phyloP scores from a whole-genome alignment of 768 basidiomycete species.

The Rhizopogon rudus region DNA sequence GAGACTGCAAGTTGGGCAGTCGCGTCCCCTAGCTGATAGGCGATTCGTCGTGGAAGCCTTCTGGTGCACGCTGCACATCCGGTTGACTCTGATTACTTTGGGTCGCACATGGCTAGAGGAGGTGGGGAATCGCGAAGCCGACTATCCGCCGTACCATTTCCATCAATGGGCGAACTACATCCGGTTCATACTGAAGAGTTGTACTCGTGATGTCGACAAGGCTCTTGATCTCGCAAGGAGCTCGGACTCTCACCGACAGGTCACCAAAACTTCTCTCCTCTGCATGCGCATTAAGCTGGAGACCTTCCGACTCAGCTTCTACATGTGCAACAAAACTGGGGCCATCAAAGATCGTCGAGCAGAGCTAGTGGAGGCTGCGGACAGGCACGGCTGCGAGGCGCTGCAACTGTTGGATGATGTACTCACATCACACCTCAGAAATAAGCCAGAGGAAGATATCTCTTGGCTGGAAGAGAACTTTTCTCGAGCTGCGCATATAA shows the following conservation, averaged over 20 bases:
- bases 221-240: conserved; percentile 42
- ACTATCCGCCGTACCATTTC: conserved; percentile 9
- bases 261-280: conserved; percentile 39
- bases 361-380: conserved; percentile 16
- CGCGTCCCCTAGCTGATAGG: conserved; percentile 52
- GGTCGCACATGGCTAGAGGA: conserved; percentile 36
- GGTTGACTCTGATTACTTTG: conserved; percentile 45
- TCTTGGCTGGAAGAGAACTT: conserved; percentile 45
- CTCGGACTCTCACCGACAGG: conserved; percentile 50
- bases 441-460: conserved; percentile 21
- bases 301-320: conserved; percentile 43
- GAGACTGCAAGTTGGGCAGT: conserved; percentile 47
- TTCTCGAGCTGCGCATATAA: conserved; percentile 25
- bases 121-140: conserved; percentile 15
- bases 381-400: conserved; percentile 8
- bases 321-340: conserved; percentile 22
- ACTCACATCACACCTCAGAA: conserved; percentile 9
- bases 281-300: conserved; percentile 44
- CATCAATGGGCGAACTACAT: conserved; percentile 43
- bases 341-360: conserved; percentile 16
- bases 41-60: conserved; percentile 60
- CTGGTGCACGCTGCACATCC: conserved; percentile 48
- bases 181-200: conserved; percentile 41
- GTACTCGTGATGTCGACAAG: conserved; percentile 39
- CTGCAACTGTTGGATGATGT: not conserved